Base-by-base conservation (phyloP, 192 early-diverging fungal genomes). In the Polychytrium aggregatum region DNA sequence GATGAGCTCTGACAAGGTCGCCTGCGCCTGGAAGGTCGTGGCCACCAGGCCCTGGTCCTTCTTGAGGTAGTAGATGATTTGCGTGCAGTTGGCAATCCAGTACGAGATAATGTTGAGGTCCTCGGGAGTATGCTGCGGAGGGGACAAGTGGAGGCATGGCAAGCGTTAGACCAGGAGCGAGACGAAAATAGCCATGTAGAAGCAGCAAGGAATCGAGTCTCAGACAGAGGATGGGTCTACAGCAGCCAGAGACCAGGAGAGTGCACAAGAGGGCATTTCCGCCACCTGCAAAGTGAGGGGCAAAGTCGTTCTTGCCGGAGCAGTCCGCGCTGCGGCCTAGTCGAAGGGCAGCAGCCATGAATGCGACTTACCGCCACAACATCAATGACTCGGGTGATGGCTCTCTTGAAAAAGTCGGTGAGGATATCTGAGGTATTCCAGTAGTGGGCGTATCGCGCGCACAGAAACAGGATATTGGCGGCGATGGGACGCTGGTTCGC, bases 361-460 rank as follows among this genome's bases (percentile, higher is more conserved):
- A n/a, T n/a, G n/a, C n/a, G n/a, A n/a, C n/a, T 62, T 65, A 73
- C 79, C 65, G 65, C 63, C 10, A 79, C 60, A 20, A 70, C 55
- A n/a, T 62, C 65, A 31, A 67, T 71, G 39, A 88, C 82, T 28
- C 73, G 58, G 0, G 61, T 52, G 18, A 84, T 60, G 7, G 79
- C 65, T 14, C 65, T 71, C 6, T 63, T 65, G 5, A 90, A 64
- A 18, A 93, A 70, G 38, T 70, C 64, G 40, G 84, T 75, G 34
- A 93, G 51, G 10, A 92, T 60, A 46, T 91, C 88, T 0, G 69
- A 53, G 33, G 73, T 71, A 30, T 81, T 74, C 56, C 77, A 83
- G 49, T 94, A 85, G 53, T 83, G 82, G 14, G 90, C 90, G 68
- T 83, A 97, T 34, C 93, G 72, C 22, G 90, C 87, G 33, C 82